A percentile compares a stretch with the other conserved stretches of the same genome.
Conservation (phyloP, 805 yeast species). For the Cyberlindnera mrakii region DNA sequence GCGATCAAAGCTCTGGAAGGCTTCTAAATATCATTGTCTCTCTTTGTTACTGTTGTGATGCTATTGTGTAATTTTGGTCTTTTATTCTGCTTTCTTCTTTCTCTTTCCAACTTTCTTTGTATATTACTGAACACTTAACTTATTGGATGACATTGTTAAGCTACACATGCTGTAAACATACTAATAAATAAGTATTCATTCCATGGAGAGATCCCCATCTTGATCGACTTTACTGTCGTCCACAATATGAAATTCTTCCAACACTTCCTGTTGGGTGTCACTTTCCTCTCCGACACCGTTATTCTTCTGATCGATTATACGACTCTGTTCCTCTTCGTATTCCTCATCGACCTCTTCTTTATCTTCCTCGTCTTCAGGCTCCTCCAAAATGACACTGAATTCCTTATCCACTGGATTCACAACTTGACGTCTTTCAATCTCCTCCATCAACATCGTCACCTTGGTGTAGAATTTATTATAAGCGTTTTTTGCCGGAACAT, state of each 20-base stretch:
- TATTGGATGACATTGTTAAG: too few relatives aligned
- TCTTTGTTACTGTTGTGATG: too few relatives aligned
- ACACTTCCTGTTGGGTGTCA: slow-evolving; percentile 2
- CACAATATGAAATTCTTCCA: slow-evolving; percentile 1
- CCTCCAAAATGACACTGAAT: slow-evolving; percentile 21
- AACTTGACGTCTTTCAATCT: slow-evolving; percentile 14
- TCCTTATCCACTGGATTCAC: slow-evolving; percentile 20
- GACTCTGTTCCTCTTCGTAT: slow-evolving; percentile 14
- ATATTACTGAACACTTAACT: neutral
- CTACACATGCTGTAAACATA: too few relatives aligned
- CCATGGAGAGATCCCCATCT: slow-evolving; percentile 21
- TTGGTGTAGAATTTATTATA: slow-evolving; percentile 25
- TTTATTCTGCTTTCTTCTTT: neutral
- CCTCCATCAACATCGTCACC: slow-evolving; percentile 16
- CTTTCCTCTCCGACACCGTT: slow-evolving; percentile 1
- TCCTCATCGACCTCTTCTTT: slow-evolving; percentile 23
- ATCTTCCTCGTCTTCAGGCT: slow-evolving; percentile 17
- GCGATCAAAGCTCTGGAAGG: slow-evolving; percentile 89
- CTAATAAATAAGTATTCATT: slow-evolving; percentile 1
- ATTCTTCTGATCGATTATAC: slow-evolving; percentile 4
- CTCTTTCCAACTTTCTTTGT: neutral
- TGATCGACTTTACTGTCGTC: slow-evolving; percentile 4
- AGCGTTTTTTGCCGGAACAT: slow-evolving; percentile 29
- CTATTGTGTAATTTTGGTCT: neutral
- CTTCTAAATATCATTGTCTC: slow-evolving; percentile 28